Conservation (phyloP, 2,329 filamentous ascomycete species). For the Neoscytalidium dimidiatum region DNA sequence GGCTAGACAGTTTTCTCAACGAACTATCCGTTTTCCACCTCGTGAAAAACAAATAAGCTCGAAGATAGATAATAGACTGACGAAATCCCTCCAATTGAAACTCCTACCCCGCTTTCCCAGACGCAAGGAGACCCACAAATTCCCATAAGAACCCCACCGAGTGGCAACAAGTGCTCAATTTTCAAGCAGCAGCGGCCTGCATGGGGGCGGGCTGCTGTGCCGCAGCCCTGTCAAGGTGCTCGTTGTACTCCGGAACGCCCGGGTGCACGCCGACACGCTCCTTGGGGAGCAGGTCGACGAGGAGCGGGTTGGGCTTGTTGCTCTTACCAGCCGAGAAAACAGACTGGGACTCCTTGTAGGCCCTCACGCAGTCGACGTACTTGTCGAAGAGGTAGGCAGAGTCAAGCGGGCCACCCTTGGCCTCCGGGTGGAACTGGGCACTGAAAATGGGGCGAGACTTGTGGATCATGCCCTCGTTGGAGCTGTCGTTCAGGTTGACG, state of each 20-base stretch:
- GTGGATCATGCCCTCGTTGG: slow-evolving; percentile 98
- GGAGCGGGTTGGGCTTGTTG: slow-evolving; percentile 81
- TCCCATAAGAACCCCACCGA: not conserved
- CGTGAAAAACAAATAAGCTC: not conserved
- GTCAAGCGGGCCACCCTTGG: slow-evolving; percentile 95
- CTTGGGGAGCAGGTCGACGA: slow-evolving; percentile 89
- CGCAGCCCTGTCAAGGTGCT: slow-evolving; percentile 18
- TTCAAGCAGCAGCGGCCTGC: slow-evolving; percentile 21
- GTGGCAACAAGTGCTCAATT: slow-evolving; percentile 32
- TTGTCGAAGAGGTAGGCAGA: slow-evolving; percentile 95
- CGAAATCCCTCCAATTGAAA: not conserved
- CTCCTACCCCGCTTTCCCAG: not conserved
- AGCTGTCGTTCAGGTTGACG: slow-evolving; percentile 95
- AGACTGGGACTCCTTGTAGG: slow-evolving; percentile 82
- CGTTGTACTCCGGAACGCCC: slow-evolving; percentile 31
- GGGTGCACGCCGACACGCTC: slow-evolving; percentile 84
- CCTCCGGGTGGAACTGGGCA: slow-evolving; percentile 98
- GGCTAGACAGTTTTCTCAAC: no score
- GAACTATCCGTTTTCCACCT: no score
- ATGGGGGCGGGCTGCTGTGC: slow-evolving; percentile 11
- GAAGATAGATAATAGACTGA: not conserved
- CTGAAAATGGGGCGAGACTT: slow-evolving; percentile 95
- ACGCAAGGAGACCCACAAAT: slow-evolving; percentile 5
- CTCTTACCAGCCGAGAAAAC: slow-evolving; percentile 72
- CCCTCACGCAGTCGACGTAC: slow-evolving; percentile 85